Evolutionary conservation across 202 grass and related monocot species (phyloP).

Genomic region (Carex sylvatica): DNA sequence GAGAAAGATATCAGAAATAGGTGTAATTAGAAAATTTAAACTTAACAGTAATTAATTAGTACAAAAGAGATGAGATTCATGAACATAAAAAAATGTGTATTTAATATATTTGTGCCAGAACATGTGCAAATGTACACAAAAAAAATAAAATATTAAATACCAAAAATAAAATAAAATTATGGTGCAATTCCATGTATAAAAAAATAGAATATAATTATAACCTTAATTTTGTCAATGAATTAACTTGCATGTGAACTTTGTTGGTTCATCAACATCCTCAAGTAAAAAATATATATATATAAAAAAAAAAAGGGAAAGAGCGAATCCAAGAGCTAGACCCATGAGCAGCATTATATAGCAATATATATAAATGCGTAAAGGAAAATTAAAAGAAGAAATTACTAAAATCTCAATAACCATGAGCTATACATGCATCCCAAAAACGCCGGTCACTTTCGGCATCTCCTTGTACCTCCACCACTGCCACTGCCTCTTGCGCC

Average conservation of each 20-base stretch:
- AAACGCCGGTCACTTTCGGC: constrained; percentile 43
- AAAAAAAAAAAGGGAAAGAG: neutral
- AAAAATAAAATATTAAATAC: neutral
- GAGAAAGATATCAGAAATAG: neutral
- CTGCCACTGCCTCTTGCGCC: neutral
- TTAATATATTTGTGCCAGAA: neutral
- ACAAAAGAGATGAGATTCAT: neutral
- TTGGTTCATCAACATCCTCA: constrained; percentile 2
- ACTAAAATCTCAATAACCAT: constrained; percentile 36
- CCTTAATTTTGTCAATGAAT: neutral
- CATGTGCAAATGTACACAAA: neutral
- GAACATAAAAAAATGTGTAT: neutral
- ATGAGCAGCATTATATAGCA: neutral
- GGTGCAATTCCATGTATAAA: neutral
- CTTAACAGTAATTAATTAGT: neutral
- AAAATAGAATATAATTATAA: neutral
- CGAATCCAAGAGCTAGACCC: neutral
- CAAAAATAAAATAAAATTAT: neutral
- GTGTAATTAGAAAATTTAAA: neutral
- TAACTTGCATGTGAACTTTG: neutral
- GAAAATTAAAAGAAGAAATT: neutral
- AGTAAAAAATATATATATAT: neutral
- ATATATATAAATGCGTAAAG: neutral
- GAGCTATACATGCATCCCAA: constrained; percentile 53
- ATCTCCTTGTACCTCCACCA: neutral